Percentiles rank a stretch among this genome's conserved stretches.
Evolutionary conservation across 345 rosid genomes (phyloP).

Genomic region (Syzygium oleosum): DNA sequence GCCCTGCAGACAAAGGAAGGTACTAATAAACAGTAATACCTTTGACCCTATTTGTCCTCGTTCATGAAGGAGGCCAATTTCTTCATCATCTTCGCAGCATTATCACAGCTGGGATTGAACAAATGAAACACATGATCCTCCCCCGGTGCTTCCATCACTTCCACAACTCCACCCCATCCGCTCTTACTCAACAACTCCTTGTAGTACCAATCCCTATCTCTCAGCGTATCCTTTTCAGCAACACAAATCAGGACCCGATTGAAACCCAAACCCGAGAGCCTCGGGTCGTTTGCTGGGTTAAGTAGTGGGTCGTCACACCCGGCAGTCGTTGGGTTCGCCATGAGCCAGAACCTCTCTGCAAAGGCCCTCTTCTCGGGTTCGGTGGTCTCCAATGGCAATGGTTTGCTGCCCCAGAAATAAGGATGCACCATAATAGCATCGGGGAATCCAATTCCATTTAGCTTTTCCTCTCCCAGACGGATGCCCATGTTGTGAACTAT

Average conservation of each 20-base stretch:
- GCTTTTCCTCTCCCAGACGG: not conserved
- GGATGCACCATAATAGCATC: constrained; percentile 23
- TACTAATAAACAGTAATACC: not conserved
- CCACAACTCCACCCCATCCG: constrained; percentile 18
- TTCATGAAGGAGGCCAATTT: constrained; percentile 13
- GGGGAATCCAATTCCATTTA: not conserved
- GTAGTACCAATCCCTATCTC: constrained; percentile 7
- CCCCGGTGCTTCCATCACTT: constrained; percentile 15
- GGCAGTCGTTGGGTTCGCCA: constrained; percentile 7
- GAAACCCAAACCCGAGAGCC: constrained; percentile 9
- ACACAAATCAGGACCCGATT: constrained; percentile 10
- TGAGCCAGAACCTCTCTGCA: not conserved
- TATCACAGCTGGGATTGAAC: constrained; percentile 7
- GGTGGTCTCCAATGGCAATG: not conserved
- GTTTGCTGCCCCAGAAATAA: constrained; percentile 12
- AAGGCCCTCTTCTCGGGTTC: not conserved
- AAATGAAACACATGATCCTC: constrained; percentile 32
- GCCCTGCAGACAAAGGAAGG: not conserved
- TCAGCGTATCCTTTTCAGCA: constrained; percentile 18
- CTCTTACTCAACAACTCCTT: constrained; percentile 8
- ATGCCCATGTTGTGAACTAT: constrained; percentile 11
- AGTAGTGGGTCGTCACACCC: constrained; percentile 12
- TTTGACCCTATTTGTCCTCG: not conserved
- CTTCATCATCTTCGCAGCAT: constrained; percentile 11
- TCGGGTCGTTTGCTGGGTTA: constrained; percentile 14